Conservation (phyloP, 768 basidiomycete species). For the Pleurotus djamor region DNA sequence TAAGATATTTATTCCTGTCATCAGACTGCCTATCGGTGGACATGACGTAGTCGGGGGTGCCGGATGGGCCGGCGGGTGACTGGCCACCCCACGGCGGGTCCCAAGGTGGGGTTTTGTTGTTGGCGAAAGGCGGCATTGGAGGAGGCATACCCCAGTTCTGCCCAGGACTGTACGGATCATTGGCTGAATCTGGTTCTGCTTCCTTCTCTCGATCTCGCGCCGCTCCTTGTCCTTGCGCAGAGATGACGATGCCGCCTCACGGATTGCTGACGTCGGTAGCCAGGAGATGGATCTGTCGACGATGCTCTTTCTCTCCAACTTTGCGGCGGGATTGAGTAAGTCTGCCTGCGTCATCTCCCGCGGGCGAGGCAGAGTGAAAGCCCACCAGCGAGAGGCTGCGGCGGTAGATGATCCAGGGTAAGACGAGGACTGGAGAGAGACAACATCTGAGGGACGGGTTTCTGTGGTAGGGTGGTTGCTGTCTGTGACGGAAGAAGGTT, state of each 20-base stretch:
- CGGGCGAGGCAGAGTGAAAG: slow-evolving; percentile 62
- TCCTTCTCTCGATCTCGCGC: slow-evolving; percentile 20
- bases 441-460: slow-evolving; percentile 47
- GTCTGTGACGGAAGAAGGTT: slow-evolving; percentile 29
- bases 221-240: slow-evolving; percentile 27
- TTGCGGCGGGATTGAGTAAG: slow-evolving; percentile 19
- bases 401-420: slow-evolving; percentile 14
- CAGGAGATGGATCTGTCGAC: slow-evolving; percentile 48
- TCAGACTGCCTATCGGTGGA: slow-evolving; percentile 22
- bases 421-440: slow-evolving; percentile 48
- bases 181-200: slow-evolving; percentile 8
- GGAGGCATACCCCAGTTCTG: slow-evolving; percentile 21
- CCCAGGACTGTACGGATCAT: slow-evolving; percentile 6
- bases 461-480: slow-evolving; percentile 27
- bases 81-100: slow-evolving; percentile 65
- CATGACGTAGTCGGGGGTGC: slow-evolving; percentile 15
- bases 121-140: slow-evolving; percentile 37
- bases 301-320: slow-evolving; percentile 32
- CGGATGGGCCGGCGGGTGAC: slow-evolving; percentile 20
- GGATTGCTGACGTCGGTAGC: slow-evolving; percentile 39
- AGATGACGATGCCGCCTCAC: slow-evolving; percentile 28
- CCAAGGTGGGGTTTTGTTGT: slow-evolving; percentile 62
- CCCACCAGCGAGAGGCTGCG: slow-evolving; percentile 64
- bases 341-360: slow-evolving; percentile 15
- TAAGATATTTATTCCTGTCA: slow-evolving; percentile 21